Percentiles rank a stretch among this genome's conserved stretches.
phyloP scores from a whole-genome alignment of 2,329 filamentous ascomycete genomes.

The Proliferodiscus dingleyae region DNA sequence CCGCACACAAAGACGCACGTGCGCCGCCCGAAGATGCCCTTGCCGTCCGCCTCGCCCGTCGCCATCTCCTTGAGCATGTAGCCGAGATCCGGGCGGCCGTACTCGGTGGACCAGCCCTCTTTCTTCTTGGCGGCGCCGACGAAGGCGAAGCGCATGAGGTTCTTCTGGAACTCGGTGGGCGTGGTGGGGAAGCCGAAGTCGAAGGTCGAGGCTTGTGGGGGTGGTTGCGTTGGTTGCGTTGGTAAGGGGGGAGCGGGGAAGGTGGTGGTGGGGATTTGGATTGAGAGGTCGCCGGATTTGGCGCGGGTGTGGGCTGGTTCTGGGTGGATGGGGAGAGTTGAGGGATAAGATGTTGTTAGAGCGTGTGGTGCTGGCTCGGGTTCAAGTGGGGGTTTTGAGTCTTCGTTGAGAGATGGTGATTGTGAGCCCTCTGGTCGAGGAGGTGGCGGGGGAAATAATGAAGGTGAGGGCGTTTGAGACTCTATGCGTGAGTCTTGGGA shows the following conservation, averaged over 20 bases:
- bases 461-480: conserved; percentile 10
- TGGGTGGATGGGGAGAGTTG: conserved; percentile 9
- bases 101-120: conserved; percentile 87
- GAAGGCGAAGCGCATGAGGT: conserved; percentile 85
- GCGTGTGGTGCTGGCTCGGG: conserved; percentile 12
- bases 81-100: conserved; percentile 81
- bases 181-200: conserved; percentile 79
- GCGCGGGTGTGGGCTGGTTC: conserved; percentile 20
- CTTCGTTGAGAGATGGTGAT: not conserved
- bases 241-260: no score
- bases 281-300: conserved; percentile 23
- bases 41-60: conserved; percentile 59
- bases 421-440: not conserved
- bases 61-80: conserved; percentile 83
- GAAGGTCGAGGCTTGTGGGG: conserved; percentile 42
- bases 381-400: not conserved
- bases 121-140: conserved; percentile 63
- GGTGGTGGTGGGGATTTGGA: conserved; percentile 19
- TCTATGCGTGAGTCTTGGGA: conserved; percentile 15
- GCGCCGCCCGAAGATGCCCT: conserved; percentile 68
- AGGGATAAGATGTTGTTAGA: not conserved
- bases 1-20: conserved; percentile 93
- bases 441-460: conserved; percentile 7
- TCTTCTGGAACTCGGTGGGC: conserved; percentile 84
- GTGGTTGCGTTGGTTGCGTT: no score